Conservation (phyloP, 176 grass and related monocot genomes). For the Aegilops umbellulata region DNA sequence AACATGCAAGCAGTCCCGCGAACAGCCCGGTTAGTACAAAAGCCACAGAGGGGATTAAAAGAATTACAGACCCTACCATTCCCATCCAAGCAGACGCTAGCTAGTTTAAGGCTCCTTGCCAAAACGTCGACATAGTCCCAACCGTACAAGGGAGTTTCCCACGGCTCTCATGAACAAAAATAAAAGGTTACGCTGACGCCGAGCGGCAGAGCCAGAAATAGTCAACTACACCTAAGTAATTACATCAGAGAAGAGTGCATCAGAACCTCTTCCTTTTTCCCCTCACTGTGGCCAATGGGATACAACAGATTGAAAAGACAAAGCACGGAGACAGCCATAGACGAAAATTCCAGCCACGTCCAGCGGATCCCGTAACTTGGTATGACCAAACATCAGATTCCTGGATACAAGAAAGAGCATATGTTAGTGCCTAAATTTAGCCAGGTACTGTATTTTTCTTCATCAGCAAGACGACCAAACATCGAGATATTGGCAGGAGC, state of each 20-base stretch:
- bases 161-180: neutral
- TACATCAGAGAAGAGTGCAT: constrained; percentile 9
- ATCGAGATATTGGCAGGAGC: neutral
- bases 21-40: too few species aligned
- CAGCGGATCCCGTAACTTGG: constrained; percentile 20
- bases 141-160: constrained; percentile 6
- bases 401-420: neutral
- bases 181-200: neutral
- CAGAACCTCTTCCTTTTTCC: neutral
- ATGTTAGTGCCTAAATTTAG: constrained; percentile 4
- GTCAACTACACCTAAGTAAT: constrained; percentile 29
- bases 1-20: too few species aligned
- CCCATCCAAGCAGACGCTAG: neutral
- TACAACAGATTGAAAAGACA: neutral
- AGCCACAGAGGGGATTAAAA: too few species aligned
- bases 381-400: neutral
- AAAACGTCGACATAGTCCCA: constrained; percentile 1
- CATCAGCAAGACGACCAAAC: neutral
- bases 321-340: neutral
- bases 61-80: neutral
- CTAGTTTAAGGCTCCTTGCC: neutral
- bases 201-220: neutral
- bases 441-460: neutral
- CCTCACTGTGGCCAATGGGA: neutral
- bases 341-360: constrained; percentile 1